phyloP scores from a whole-genome alignment of 129 eudicot species.

The Arctium lappa region DNA sequence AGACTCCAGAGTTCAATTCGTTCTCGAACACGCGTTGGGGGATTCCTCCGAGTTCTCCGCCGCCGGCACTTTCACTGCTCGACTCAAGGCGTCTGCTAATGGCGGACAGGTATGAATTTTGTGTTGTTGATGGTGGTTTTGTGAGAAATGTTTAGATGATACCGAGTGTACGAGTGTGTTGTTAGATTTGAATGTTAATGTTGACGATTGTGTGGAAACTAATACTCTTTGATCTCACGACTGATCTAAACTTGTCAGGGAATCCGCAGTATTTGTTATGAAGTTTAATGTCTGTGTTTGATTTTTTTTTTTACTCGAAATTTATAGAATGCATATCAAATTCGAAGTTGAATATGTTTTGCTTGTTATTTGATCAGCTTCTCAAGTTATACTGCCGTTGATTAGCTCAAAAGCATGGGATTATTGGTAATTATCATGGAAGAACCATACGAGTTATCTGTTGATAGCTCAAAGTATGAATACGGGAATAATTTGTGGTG shows the following conservation, averaged over 20 bases:
- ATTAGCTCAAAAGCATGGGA: background rate
- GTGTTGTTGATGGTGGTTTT: background rate
- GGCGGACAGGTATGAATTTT: slow-evolving; percentile 65
- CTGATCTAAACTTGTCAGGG: background rate
- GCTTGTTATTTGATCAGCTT: background rate
- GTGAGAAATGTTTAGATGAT: background rate
- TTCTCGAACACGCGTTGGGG: slow-evolving; percentile 78
- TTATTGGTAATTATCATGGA: background rate
- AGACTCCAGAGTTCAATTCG: slow-evolving; percentile 73
- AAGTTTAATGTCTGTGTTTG: background rate
- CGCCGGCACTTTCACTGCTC: slow-evolving; percentile 89
- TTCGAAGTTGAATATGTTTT: background rate
- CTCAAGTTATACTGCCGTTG: background rate
- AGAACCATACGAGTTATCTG: background rate
- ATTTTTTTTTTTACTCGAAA: background rate
- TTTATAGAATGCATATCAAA: background rate
- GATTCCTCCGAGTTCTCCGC: slow-evolving; percentile 66
- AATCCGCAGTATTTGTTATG: background rate
- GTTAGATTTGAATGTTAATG: background rate
- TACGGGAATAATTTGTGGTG: background rate
- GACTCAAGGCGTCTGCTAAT: slow-evolving; percentile 62
- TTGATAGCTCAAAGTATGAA: background rate
- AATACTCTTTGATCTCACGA: background rate
- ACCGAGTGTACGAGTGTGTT: background rate
- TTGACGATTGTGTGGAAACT: background rate